phyloP scores from a whole-genome alignment of 768 basidiomycete genomes.

The Phylloporus rhodoxanthus region DNA sequence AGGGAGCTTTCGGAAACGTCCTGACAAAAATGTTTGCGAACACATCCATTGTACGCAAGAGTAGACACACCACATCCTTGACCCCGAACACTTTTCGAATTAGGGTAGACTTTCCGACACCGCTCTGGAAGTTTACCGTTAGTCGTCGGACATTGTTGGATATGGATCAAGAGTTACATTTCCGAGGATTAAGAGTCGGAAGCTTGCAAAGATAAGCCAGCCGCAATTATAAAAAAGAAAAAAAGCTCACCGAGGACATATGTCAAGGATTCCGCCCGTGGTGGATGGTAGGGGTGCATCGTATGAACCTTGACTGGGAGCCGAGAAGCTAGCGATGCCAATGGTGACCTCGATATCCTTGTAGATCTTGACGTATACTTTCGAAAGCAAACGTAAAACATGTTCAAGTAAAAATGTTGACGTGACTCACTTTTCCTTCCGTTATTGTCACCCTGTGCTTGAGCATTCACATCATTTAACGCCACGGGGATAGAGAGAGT shows the following conservation, averaged over 20 bases:
- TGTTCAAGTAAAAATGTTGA: neutral
- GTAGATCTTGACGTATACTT: neutral
- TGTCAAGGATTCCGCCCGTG: neutral
- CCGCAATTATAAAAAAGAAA: neutral
- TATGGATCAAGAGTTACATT: neutral
- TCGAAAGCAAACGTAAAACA: neutral
- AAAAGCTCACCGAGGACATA: constrained; percentile 1
- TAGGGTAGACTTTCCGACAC: neutral
- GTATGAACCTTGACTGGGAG: neutral
- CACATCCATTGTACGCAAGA: too few species aligned
- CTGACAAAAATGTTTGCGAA: neutral
- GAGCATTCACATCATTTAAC: neutral
- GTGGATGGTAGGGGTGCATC: neutral
- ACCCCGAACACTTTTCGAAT: constrained; percentile 1
- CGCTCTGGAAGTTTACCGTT: neutral
- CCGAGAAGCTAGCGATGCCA: neutral
- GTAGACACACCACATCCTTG: neutral
- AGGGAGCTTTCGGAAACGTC: neutral
- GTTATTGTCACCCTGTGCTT: neutral
- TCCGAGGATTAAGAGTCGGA: neutral
- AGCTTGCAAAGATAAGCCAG: neutral
- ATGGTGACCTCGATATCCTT: neutral
- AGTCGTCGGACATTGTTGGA: neutral
- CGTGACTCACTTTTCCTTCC: neutral
- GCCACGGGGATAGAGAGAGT: neutral